Evolutionary conservation across 768 basidiomycete species (phyloP), one percentile per base, ranked within the genome.

Genomic region (Omphalotus guepiniiformis): DNA sequence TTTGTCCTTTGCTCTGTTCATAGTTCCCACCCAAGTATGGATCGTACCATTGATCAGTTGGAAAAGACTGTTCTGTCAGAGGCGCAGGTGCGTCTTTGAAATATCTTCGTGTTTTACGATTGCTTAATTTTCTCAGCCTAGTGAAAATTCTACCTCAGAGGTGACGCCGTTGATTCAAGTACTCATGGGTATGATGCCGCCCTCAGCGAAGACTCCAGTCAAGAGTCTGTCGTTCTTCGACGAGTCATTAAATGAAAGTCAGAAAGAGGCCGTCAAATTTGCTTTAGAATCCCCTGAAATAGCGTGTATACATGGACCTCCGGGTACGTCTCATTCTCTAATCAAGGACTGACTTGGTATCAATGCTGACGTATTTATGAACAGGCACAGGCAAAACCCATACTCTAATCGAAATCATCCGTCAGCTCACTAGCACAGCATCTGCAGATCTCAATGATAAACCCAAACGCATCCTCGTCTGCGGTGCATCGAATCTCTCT

Each of bases 301-400:
- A 0, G 91, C 90, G 1, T 91, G 92, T 55, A 93, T 99, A 21
- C 94, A 98, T 58, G 96, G 96, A 0, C 96, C 96, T n/a, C 96
- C 96, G 51, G 95, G 95, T 79, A 59, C 21, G 39, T 19, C 6
- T 16, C 29, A 34, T 8, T 6, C 22, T 27, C 36, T 35, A 7
- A 21, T 27, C 39, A 35, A 18, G 18, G 39, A 25, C 22, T 37
- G 45, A 5, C 39, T 39, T 21, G 4, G 7, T 16, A n/a, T 16
- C 6, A 39, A 29, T 4, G n/a, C n/a, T 2, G 25, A 29, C 8
- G 5, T 29, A 15, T 8, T 12, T 40, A 18, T 50, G 43, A 12
- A 22, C 41, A 83, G 84, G 89, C 49, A 95, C 93, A 2, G 95
- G 95, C 6, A 98, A 98, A 71, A 99, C 95, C 0, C 89, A 93